Evolutionary conservation across 2,329 filamentous ascomycete genomes (phyloP), one percentile per base, ranked within the genome.

Genomic region (Pyricularia sp.): DNA sequence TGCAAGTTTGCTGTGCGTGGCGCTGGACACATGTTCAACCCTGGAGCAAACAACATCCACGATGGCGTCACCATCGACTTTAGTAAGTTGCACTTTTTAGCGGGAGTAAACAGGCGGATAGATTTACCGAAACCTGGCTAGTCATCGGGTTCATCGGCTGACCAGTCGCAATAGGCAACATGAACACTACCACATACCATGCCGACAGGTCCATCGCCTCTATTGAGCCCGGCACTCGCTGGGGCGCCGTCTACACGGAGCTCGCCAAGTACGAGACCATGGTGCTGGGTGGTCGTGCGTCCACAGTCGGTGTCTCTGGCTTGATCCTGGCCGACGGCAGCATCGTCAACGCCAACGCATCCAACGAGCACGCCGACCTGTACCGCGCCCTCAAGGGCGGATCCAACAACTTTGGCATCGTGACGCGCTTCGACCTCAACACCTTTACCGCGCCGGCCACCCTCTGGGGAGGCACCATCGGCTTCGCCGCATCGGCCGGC

Each of bases 341-440:
- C 6, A 73, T 81, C 61, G 69, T 79, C 30, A 73, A 64, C 22
- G 63, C 63, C 31, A 63, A 57, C 22, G 26, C 33, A 9, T 26
- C 31, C 19, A 28, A 55, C 35, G 61, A 40, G 60, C 31, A 65
- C 57, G 13, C 65, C 1, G 70, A 70, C 62, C 66, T 71, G 2
- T 69, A 67, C 60, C 59, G 62, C 7, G 78, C 77, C 1, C 71
- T 81, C 5, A 76, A 77, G 63, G 79, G 79, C 5, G 79, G 78
- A 9, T 71, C 73, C n/a, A 76, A 72, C 68, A 81, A 80, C 68
- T 78, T 78, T 61, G 78, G 77, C 55, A 70, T 75, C 49, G 68
- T 72, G 3, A 71, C 76, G 33, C 65, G 63, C 44, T 67, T 70
- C 66, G 66, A 64, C 60, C 66, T 71, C 64, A 44, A 60, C 12